These are phyloP conservation scores for Parafenestella ontariensis DNA, from an alignment of 2,329 filamentous ascomycete species.

Conservation along the genomic window DNA sequence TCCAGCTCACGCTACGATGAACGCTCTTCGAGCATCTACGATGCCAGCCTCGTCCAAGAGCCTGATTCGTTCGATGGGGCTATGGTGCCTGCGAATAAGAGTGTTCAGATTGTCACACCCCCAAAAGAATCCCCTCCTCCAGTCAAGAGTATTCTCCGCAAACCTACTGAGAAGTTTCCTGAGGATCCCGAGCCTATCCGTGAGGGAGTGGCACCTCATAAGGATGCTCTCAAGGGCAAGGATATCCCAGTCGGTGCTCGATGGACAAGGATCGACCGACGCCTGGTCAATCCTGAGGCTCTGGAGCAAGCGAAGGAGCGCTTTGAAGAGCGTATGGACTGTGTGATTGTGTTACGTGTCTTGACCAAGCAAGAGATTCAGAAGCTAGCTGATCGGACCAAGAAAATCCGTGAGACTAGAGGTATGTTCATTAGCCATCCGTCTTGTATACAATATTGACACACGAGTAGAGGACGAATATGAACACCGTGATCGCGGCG, in stretches of 20 bases:
- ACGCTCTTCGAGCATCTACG: slow-evolving; percentile 37
- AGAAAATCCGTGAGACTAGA: slow-evolving; percentile 70
- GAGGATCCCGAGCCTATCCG: slow-evolving; percentile 83
- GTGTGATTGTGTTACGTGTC: slow-evolving; percentile 90
- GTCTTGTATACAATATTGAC: slow-evolving; percentile 13
- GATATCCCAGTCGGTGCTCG: slow-evolving; percentile 77
- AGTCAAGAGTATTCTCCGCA: slow-evolving; percentile 81
- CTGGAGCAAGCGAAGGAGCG: slow-evolving; percentile 86
- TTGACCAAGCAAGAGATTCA: slow-evolving; percentile 89
- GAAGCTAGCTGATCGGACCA: slow-evolving; percentile 80
- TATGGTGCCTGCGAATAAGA: slow-evolving; percentile 34
- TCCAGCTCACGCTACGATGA: slow-evolving; percentile 36
- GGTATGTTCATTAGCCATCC: slow-evolving; percentile 15
- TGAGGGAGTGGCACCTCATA: slow-evolving; percentile 92
- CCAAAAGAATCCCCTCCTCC: slow-evolving; percentile 71
- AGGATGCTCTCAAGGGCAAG: slow-evolving; percentile 76
- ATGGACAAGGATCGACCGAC: slow-evolving; percentile 92
- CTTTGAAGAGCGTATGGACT: slow-evolving; percentile 90
- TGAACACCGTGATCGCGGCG: slow-evolving; percentile 36
- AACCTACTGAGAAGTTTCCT: slow-evolving; percentile 81
- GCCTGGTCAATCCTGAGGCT: slow-evolving; percentile 87
- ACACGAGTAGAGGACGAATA: slow-evolving; percentile 39
- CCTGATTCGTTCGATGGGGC: slow-evolving; percentile 38
- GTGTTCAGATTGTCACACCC: slow-evolving; percentile 71
- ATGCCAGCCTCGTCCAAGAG: slow-evolving; percentile 42